Conservation (phyloP, 1,139 yeast species). For the Kodamaea plutei region DNA sequence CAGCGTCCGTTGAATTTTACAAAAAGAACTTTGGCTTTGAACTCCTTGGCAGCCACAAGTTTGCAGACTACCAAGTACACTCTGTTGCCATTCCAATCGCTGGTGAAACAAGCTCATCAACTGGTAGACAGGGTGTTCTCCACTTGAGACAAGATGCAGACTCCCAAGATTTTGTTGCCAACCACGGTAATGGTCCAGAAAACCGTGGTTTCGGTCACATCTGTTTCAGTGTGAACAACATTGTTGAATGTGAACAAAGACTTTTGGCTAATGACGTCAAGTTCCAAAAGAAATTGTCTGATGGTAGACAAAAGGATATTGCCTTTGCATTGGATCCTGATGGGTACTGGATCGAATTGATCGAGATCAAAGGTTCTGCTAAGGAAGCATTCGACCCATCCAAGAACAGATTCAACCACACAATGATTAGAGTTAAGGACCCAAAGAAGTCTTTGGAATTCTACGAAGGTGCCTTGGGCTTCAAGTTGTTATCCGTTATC, state of each 20-base stretch:
- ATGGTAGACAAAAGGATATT: slow-evolving; percentile 89
- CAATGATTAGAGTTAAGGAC: slow-evolving; percentile 92
- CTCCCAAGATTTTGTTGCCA: slow-evolving; percentile 53
- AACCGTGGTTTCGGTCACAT: slow-evolving; percentile 93
- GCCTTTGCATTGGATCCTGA: slow-evolving; percentile 95
- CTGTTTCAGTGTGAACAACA: slow-evolving; percentile 81
- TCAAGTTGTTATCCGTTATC: slow-evolving; percentile 58
- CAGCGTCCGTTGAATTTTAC: slow-evolving; percentile 68
- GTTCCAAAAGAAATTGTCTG: slow-evolving; percentile 78
- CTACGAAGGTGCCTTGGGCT: slow-evolving; percentile 77
- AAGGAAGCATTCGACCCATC: slow-evolving; percentile 34
- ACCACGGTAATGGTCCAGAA: slow-evolving; percentile 75
- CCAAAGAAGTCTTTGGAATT: slow-evolving; percentile 70
- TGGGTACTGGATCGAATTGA: slow-evolving; percentile 93
- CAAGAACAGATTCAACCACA: slow-evolving; percentile 72
- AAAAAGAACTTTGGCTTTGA: slow-evolving; percentile 72
- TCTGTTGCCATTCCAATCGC: slow-evolving; percentile 39
- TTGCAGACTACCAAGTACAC: slow-evolving; percentile 63
- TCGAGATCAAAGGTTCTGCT: slow-evolving; percentile 53
- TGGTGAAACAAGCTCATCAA: slow-evolving; percentile 57
- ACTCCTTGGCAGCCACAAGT: slow-evolving; percentile 48
- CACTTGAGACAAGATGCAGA: slow-evolving; percentile 84
- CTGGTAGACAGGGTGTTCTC: slow-evolving; percentile 70
- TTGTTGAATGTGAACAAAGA: slow-evolving; percentile 54
- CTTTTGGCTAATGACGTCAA: slow-evolving; percentile 59